Percentiles rank a stretch among this genome's conserved stretches.
These are phyloP conservation scores for Handroanthus guayacan DNA, from an alignment of 257 asterid species.

Conservation along the genomic window DNA sequence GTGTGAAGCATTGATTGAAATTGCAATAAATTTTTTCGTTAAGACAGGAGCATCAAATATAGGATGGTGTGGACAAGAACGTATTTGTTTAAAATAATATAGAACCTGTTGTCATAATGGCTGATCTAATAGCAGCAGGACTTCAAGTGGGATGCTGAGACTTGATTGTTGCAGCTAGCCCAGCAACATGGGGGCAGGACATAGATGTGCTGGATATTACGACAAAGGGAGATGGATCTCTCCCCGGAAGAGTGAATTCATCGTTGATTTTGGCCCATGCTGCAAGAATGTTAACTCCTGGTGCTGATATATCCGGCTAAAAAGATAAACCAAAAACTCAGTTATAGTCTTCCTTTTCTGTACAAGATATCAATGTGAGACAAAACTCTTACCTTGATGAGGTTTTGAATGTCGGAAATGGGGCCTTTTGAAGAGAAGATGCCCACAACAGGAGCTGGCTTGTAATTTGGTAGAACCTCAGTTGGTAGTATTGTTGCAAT, in stretches of 20 bases:
- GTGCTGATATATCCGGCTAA: slow-evolving; percentile 70
- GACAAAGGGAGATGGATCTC: slow-evolving; percentile 39
- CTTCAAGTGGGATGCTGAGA: slow-evolving; percentile 40
- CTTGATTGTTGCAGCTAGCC: slow-evolving; percentile 55
- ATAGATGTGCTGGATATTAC: slow-evolving; percentile 64
- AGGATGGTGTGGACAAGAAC: neutral
- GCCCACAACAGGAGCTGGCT: slow-evolving; percentile 63
- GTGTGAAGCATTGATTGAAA: no score
- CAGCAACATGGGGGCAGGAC: slow-evolving; percentile 66
- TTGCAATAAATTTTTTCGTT: no score
- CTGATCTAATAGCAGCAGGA: slow-evolving; percentile 59
- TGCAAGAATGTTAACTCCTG: slow-evolving; percentile 19
- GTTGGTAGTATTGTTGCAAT: slow-evolving; percentile 59
- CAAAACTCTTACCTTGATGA: slow-evolving; percentile 47
- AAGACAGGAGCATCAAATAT: neutral
- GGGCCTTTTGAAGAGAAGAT: slow-evolving; percentile 59
- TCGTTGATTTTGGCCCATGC: slow-evolving; percentile 52
- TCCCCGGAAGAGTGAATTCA: slow-evolving; percentile 20
- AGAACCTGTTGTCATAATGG: slow-evolving; percentile 63
- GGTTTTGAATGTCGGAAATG: slow-evolving; percentile 33
- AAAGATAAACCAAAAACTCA: slow-evolving; percentile 1
- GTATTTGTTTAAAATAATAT: neutral
- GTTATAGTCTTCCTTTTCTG: neutral
- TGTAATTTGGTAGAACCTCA: slow-evolving; percentile 34
- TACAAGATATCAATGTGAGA: neutral